Conservation (phyloP, 129 eudicot genomes). For the Erigeron canadensis region DNA sequence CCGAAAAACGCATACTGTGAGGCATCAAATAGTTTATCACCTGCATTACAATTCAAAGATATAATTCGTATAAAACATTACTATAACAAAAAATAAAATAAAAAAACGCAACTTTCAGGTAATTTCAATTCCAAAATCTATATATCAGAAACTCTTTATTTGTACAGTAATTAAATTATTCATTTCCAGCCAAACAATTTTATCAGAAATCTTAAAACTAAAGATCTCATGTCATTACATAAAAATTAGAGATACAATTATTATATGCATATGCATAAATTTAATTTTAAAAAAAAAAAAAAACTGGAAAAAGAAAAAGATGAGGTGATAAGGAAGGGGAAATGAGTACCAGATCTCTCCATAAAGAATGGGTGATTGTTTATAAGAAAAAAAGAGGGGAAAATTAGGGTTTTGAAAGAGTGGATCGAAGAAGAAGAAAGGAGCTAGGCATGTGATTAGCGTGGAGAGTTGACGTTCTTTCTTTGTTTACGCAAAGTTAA, state of each 20-base stretch:
- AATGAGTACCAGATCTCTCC: slow-evolving; percentile 28
- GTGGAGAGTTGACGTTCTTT: slow-evolving; percentile 34
- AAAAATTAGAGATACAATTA: slow-evolving; percentile 5
- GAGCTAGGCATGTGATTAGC: slow-evolving; percentile 27
- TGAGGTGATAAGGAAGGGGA: slow-evolving; percentile 25
- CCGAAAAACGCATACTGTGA: slow-evolving; percentile 84
- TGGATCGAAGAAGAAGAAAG: slow-evolving; percentile 17
- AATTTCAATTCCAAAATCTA: background rate
- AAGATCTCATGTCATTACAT: slow-evolving; percentile 26
- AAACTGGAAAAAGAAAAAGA: background rate
- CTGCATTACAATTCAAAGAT: slow-evolving; percentile 39
- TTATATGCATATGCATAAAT: background rate
- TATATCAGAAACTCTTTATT: too few relatives aligned
- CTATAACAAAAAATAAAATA: too few relatives aligned
- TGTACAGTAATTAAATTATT: too few relatives aligned
- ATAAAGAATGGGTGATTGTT: background rate
- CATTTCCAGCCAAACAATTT: too few relatives aligned
- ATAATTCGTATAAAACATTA: background rate
- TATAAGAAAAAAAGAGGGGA: background rate
- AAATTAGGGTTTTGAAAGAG: slow-evolving; percentile 29
- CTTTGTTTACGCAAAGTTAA: slow-evolving; percentile 32
- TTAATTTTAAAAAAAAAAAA: slow-evolving; percentile 12
- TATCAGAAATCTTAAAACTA: background rate
- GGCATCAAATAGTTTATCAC: slow-evolving; percentile 63
- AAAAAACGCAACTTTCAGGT: background rate